Conservation (phyloP, 352 stramenopile genomes). For the Globisporangium okanoganense region DNA sequence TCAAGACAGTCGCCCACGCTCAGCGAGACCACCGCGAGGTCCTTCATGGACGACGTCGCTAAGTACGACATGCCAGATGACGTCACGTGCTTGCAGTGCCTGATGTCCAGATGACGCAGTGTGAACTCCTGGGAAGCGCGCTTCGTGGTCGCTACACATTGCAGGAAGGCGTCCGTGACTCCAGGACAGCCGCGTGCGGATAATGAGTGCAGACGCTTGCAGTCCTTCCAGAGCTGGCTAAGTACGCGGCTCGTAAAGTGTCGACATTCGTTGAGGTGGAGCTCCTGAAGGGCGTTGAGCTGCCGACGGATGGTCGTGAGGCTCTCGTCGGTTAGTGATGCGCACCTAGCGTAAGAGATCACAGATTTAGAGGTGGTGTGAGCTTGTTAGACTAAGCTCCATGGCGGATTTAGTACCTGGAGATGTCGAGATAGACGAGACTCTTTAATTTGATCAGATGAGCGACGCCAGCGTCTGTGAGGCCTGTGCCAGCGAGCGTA, state of each 20-base stretch:
- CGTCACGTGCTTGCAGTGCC: constrained; percentile 60
- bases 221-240: constrained; percentile 54
- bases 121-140: constrained; percentile 19
- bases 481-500: constrained; percentile 23
- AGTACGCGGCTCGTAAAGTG: constrained; percentile 53
- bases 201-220: constrained; percentile 42
- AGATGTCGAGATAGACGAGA: constrained; percentile 27
- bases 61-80: constrained; percentile 58
- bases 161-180: constrained; percentile 53
- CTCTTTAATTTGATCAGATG: constrained; percentile 26
- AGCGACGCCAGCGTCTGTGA: constrained; percentile 24
- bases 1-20: constrained; percentile 49
- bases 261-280: constrained; percentile 56
- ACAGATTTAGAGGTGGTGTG: neutral
- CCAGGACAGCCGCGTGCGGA: constrained; percentile 34
- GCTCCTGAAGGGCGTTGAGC: constrained; percentile 38
- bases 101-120: constrained; percentile 42
- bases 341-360: constrained; percentile 31
- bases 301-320: constrained; percentile 40
- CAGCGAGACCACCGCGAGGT: constrained; percentile 29
- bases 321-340: constrained; percentile 48
- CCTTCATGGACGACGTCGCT: constrained; percentile 30
- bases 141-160: constrained; percentile 50
- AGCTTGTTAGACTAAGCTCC: no score
- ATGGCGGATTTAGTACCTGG: constrained; percentile 5